Percentiles rank a stretch among this genome's conserved stretches.
These are phyloP conservation scores for Calamus simplicifolius DNA, from an alignment of 176 grass and related monocot genomes.

Conservation along the genomic window DNA sequence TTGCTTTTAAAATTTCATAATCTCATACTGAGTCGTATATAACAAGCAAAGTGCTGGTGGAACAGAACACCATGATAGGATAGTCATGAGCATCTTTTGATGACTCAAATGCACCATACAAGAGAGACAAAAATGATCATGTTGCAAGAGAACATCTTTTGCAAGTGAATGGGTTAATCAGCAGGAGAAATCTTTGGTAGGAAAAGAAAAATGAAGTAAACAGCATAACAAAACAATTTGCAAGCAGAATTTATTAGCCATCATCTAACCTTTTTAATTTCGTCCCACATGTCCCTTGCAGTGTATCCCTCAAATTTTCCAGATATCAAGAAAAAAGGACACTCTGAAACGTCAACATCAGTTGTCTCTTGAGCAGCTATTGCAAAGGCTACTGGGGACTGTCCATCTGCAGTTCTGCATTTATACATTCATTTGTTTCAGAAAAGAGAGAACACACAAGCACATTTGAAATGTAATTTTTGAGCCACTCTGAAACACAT, in stretches of 20 bases:
- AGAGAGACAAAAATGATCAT: too few relatives aligned
- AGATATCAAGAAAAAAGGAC: constrained; percentile 76
- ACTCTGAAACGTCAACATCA: constrained; percentile 59
- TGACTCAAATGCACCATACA: too few relatives aligned
- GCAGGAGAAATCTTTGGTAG: not conserved
- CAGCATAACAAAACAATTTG: not conserved
- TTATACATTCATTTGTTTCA: constrained; percentile 10
- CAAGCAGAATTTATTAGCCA: not conserved
- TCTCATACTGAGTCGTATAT: too few relatives aligned
- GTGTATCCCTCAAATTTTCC: constrained; percentile 55
- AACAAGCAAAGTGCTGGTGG: too few relatives aligned
- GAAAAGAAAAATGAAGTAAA: not conserved
- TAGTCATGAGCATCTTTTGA: too few relatives aligned
- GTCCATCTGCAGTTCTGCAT: constrained; percentile 68
- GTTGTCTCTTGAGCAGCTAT: constrained; percentile 81
- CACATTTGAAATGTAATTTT: too few relatives aligned
- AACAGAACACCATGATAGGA: too few relatives aligned
- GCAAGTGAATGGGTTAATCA: too few relatives aligned
- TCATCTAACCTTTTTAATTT: constrained; percentile 69
- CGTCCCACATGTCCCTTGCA: constrained; percentile 86
- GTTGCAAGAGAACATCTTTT: too few relatives aligned
- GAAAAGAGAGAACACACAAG: not conserved
- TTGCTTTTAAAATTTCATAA: too few relatives aligned
- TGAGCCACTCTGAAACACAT: too few relatives aligned
- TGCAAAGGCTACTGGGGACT: constrained; percentile 69